A percentile compares a stretch with the other conserved stretches of the same genome.
phyloP scores from a whole-genome alignment of 768 basidiomycete species.

The Podaxis sp. region DNA sequence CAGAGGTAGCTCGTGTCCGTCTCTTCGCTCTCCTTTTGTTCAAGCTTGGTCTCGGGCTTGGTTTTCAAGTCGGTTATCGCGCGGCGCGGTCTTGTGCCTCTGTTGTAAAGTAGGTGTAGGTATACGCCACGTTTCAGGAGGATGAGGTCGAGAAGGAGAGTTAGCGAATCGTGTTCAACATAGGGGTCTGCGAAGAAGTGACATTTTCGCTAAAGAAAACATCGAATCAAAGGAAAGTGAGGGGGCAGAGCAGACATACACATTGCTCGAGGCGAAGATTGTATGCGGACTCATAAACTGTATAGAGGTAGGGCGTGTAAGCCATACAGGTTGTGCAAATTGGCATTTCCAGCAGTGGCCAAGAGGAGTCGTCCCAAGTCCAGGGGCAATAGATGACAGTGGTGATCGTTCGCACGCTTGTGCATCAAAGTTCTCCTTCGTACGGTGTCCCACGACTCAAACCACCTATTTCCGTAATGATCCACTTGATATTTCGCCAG shows the following conservation, averaged over 20 bases:
- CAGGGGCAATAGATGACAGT: not conserved
- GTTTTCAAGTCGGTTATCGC: constrained; percentile 19
- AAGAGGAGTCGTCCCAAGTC: not conserved
- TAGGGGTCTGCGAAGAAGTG: constrained; percentile 78
- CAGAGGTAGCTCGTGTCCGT: not conserved
- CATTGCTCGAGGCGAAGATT: constrained; percentile 84
- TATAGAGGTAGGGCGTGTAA: constrained; percentile 68
- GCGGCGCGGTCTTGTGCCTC: constrained; percentile 61
- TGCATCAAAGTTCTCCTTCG: too few species aligned
- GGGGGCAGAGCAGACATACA: constrained; percentile 35
- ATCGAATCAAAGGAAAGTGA: not conserved
- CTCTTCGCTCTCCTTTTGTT: not conserved
- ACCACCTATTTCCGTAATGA: too few species aligned
- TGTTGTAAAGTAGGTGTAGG: constrained; percentile 77
- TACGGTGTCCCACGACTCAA: too few species aligned
- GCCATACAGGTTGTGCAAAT: constrained; percentile 76
- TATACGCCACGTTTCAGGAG: constrained; percentile 80
- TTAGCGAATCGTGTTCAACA: constrained; percentile 77
- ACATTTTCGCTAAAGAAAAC: constrained; percentile 45
- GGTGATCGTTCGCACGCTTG: not conserved
- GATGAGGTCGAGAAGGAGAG: constrained; percentile 73
- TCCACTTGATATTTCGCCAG: too few species aligned
- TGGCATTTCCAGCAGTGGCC: constrained; percentile 46
- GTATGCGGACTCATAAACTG: constrained; percentile 72
- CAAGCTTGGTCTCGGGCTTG: not conserved